phyloP scores from a whole-genome alignment of 2,329 filamentous ascomycete genomes.

The Aureobasidium vineae region DNA sequence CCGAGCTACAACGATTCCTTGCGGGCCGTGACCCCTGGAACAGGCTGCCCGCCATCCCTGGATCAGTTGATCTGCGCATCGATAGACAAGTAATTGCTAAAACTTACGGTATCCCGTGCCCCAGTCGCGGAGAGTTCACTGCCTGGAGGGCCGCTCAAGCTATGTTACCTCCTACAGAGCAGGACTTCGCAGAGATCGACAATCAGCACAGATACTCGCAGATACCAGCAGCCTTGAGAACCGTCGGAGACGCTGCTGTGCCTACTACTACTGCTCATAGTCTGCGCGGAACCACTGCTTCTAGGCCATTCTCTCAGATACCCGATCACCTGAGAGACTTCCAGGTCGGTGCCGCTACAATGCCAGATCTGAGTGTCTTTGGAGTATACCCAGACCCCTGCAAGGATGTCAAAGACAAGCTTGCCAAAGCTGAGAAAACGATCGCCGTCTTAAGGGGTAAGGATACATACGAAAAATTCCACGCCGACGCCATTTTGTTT shows the following conservation, averaged over 20 bases:
- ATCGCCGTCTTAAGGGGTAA: neutral
- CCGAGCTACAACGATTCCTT: neutral
- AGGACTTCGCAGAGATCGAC: neutral
- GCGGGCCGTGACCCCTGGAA: neutral
- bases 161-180: neutral
- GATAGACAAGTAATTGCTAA: neutral
- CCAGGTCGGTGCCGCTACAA: neutral
- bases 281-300: neutral
- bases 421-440: neutral
- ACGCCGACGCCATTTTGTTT: neutral
- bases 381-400: neutral
- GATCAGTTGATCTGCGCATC: neutral
- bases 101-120: neutral
- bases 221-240: neutral
- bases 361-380: neutral
- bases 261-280: neutral
- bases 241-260: neutral
- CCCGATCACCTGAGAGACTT: neutral
- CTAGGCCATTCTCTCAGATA: neutral
- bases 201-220: neutral
- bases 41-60: neutral
- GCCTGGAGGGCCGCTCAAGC: neutral
- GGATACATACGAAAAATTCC: neutral
- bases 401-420: constrained; percentile 5
- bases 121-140: neutral